These are phyloP conservation scores for Exutisphaerella laricina DNA, from an alignment of 2,329 filamentous ascomycete species.

Conservation along the genomic window DNA sequence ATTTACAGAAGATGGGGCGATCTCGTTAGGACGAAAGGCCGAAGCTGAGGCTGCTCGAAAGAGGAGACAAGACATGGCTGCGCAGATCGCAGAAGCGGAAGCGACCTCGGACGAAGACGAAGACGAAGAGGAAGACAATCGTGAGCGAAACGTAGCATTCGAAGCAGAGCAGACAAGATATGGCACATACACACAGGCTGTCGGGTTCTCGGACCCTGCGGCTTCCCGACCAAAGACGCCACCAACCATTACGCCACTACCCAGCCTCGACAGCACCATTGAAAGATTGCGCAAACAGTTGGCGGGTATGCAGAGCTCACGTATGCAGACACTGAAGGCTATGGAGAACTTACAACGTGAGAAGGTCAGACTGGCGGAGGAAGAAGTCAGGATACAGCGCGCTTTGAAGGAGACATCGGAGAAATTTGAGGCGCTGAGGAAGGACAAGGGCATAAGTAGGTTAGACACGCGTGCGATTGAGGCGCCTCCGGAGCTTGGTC, in stretches of 20 bases:
- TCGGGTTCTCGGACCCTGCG: conserved; percentile 7
- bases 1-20: conserved; percentile 64
- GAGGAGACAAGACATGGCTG: conserved; percentile 70
- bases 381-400: conserved; percentile 74
- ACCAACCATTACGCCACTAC: conserved; percentile 69
- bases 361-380: conserved; percentile 59
- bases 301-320: conserved; percentile 54
- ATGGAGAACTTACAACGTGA: conserved; percentile 65
- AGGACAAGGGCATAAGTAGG: conserved; percentile 39
- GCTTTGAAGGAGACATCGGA: conserved; percentile 76
- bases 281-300: conserved; percentile 58
- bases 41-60: conserved; percentile 63
- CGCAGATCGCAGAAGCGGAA: conserved; percentile 68
- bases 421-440: conserved; percentile 56
- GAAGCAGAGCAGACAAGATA: conserved; percentile 80
- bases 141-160: conserved; percentile 68
- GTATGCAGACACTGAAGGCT: conserved; percentile 54
- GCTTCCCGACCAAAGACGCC: conserved; percentile 30
- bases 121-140: conserved; percentile 56
- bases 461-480: conserved; percentile 11
- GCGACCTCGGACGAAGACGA: conserved; percentile 29
- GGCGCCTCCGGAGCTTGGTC: conserved; percentile 3
- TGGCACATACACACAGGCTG: conserved; percentile 59
- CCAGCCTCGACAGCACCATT: conserved; percentile 63
- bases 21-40: conserved; percentile 72